A percentile compares a stretch with the other conserved stretches of the same genome.
These are phyloP conservation scores for Batkoa obscura DNA, from an alignment of 371 early-diverging fungal species.

Conservation along the genomic window DNA sequence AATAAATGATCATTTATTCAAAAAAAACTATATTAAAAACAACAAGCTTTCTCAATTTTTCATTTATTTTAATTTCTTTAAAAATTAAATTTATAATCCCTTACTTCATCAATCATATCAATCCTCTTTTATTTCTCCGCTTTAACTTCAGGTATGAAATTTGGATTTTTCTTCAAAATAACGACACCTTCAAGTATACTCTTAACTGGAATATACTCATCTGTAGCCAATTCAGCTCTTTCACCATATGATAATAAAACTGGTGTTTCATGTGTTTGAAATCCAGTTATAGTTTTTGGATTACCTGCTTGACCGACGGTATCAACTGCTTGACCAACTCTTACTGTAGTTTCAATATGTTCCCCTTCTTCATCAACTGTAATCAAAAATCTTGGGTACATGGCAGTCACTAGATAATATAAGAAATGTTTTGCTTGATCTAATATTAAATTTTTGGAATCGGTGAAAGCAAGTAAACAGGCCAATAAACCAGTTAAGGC, in stretches of 20 bases:
- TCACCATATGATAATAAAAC: constrained; percentile 91
- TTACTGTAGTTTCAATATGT: constrained; percentile 59
- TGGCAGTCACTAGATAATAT: constrained; percentile 80
- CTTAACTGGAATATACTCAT: constrained; percentile 74
- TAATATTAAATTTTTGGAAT: constrained; percentile 44
- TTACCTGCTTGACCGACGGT: constrained; percentile 97
- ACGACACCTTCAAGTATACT: constrained; percentile 88
- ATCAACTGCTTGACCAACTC: constrained; percentile 98
- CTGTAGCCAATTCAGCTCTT: constrained; percentile 93
- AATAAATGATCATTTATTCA: no score
- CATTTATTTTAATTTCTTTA: no score
- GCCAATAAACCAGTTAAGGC: constrained; percentile 80
- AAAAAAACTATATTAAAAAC: no score
- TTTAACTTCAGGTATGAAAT: constrained; percentile 60
- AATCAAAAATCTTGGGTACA: constrained; percentile 94
- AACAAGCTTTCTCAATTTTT: no score
- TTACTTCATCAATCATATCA: no score
- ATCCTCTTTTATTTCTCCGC: no score
- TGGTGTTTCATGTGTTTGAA: constrained; percentile 97
- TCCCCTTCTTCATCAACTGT: constrained; percentile 77
- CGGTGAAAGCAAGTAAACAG: constrained; percentile 73
- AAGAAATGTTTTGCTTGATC: constrained; percentile 56
- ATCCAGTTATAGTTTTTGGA: constrained; percentile 96
- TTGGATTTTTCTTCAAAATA: constrained; percentile 81
- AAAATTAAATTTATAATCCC: no score